Conservation (phyloP, 768 basidiomycete genomes). For the Boletus sp. region DNA sequence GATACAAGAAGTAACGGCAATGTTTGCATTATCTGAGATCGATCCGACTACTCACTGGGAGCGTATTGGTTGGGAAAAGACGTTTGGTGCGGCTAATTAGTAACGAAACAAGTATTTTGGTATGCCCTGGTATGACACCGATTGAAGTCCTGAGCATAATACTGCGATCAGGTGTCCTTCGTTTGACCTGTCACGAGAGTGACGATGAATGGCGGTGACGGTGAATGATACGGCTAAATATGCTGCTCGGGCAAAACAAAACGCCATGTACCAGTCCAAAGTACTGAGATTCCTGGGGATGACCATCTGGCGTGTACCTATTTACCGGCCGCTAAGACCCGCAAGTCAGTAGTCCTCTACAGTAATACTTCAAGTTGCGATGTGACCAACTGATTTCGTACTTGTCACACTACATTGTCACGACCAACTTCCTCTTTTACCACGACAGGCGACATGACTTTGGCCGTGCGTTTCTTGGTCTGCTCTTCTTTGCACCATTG, state of each 20-base stretch:
- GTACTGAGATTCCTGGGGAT: background rate
- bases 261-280: background rate
- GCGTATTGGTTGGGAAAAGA: too few relatives aligned
- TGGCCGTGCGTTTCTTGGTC: conserved; percentile 17
- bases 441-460: conserved; percentile 21
- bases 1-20: background rate
- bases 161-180: background rate
- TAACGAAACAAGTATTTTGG: background rate
- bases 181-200: background rate
- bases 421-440: conserved; percentile 18
- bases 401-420: conserved; percentile 24
- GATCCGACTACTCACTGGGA: background rate
- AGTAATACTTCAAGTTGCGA: background rate
- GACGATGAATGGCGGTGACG: background rate
- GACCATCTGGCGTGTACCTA: background rate
- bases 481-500: background rate
- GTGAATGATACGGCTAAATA: background rate
- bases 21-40: background rate
- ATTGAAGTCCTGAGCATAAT: background rate
- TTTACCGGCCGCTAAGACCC: too few relatives aligned
- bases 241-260: background rate
- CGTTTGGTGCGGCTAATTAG: too few relatives aligned
- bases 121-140: background rate
- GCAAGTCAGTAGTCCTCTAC: too few relatives aligned
- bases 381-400: conserved; percentile 20